Evolutionary conservation across 2,329 filamentous ascomycete genomes (phyloP), one percentile per base, ranked within the genome.

Genomic region (Microsporum audouinii): DNA sequence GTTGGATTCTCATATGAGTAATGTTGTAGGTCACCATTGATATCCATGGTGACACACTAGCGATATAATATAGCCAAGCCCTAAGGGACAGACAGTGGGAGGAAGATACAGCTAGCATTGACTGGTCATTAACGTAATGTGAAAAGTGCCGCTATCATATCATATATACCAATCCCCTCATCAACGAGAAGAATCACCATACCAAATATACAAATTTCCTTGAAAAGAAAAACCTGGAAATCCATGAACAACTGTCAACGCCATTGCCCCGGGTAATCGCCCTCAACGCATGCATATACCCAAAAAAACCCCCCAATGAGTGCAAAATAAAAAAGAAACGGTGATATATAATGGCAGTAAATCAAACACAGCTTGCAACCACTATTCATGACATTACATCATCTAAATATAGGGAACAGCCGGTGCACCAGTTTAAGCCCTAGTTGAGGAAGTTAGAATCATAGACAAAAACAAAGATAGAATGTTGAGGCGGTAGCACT

Each of bases 341-440:
- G 7, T 23, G 49, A n/a, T 36, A 55, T 17, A 55, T 8, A 55
- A 29, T 2, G 12, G 5, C 12, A 8, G 56, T 41, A 33, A 49
- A 49, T 49, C 23, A 12, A 43, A 23, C 2, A 43, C 10, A 8
- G n/a, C 33, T 12, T 38, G 53, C 23, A n/a, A 2, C 53, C n/a
- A n/a, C 23, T 43, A n/a, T 7, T 2, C 12, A 23, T 23, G 10
- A 14, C 10, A 12, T 59, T n/a, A 7, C 12, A 14, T 57, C 36
- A 64, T 56, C 63, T 53, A 14, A 65, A 29, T 51, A 33, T 39
- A 17, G 64, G 64, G 41, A 65, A 63, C n/a, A 64, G 2, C 51
- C 59, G 39, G 38, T 63, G 57, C 2, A 63, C 6, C 14, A 63
- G 1, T 60, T 64, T 64, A n/a, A 63, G 60, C 63, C 63, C 64